Percentiles rank a stretch among this genome's conserved stretches.
Conservation (phyloP, 106 monocot genomes). For the Dioscorea alata region DNA sequence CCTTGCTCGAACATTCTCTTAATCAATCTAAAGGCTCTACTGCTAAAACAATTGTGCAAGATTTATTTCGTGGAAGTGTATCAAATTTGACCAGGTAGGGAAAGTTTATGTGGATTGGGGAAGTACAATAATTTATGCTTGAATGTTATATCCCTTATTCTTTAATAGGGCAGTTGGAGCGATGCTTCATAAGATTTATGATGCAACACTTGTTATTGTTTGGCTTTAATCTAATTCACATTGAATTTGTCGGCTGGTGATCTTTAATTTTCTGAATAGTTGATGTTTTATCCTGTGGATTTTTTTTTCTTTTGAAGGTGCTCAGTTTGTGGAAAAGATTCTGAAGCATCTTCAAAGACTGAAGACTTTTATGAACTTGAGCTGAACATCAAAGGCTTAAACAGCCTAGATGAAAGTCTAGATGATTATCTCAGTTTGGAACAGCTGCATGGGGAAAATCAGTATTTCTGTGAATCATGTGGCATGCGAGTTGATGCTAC, state of each 20-base stretch:
- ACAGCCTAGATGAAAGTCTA: constrained; percentile 71
- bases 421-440: constrained; percentile 84
- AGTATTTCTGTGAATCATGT: constrained; percentile 92
- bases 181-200: too few relatives aligned
- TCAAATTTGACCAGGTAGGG: constrained; percentile 90
- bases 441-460: constrained; percentile 90
- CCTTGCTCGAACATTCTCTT: constrained; percentile 77
- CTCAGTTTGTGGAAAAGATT: constrained; percentile 91
- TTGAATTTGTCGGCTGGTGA: too few relatives aligned
- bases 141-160: too few relatives aligned
- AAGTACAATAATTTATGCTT: too few relatives aligned
- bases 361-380: constrained; percentile 99
- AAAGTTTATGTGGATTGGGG: not conserved
- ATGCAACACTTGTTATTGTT: too few relatives aligned
- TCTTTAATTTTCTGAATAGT: too few relatives aligned
- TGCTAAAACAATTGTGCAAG: constrained; percentile 73
- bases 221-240: too few relatives aligned
- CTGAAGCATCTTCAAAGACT: constrained; percentile 91
- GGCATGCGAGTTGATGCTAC: constrained; percentile 78
- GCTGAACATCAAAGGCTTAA: constrained; percentile 86
- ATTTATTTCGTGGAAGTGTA: constrained; percentile 86
- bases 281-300: too few relatives aligned
- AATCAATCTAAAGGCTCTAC: constrained; percentile 55
- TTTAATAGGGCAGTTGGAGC: too few relatives aligned
- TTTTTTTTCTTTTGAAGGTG: constrained; percentile 44